A percentile compares a stretch with the other conserved stretches of the same genome.
Conservation (phyloP, 1,139 yeast genomes). For the Nakaseomyces kungkrabaensis region DNA sequence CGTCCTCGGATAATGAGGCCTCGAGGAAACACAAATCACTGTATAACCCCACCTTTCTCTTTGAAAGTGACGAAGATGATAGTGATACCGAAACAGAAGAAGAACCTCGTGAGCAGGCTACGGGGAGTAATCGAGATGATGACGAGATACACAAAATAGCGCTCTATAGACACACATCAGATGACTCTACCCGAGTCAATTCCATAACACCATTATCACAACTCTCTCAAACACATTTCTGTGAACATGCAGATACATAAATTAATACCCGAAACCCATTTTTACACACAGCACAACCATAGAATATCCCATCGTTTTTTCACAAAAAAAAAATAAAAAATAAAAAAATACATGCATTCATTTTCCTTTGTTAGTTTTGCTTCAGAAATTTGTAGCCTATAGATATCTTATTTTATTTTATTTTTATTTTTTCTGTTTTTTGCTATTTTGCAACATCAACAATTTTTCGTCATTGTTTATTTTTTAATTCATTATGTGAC, state of each 20-base stretch:
- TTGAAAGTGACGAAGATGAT: background rate
- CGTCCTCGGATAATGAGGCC: too few species aligned
- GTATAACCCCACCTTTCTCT: background rate
- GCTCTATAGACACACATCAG: background rate
- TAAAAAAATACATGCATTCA: too few species aligned
- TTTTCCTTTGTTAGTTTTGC: too few species aligned
- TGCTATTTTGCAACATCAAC: too few species aligned
- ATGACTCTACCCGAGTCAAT: background rate
- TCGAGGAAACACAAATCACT: background rate
- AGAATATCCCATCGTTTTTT: background rate
- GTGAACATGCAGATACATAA: background rate
- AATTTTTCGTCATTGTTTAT: too few species aligned
- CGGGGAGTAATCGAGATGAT: background rate
- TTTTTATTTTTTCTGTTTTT: too few species aligned
- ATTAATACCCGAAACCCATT: background rate
- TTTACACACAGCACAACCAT: background rate
- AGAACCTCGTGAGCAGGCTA: background rate
- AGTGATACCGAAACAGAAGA: background rate
- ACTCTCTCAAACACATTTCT: background rate
- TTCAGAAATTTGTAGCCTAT: too few species aligned
- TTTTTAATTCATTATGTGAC: too few species aligned
- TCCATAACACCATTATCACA: background rate
- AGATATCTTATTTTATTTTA: too few species aligned
- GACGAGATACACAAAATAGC: background rate
- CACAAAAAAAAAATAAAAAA: too few species aligned